A percentile compares a stretch with the other conserved stretches of the same genome.
Evolutionary conservation across 306 rosid genomes (phyloP).

Genomic region (Elaeagnus macrophylla): DNA sequence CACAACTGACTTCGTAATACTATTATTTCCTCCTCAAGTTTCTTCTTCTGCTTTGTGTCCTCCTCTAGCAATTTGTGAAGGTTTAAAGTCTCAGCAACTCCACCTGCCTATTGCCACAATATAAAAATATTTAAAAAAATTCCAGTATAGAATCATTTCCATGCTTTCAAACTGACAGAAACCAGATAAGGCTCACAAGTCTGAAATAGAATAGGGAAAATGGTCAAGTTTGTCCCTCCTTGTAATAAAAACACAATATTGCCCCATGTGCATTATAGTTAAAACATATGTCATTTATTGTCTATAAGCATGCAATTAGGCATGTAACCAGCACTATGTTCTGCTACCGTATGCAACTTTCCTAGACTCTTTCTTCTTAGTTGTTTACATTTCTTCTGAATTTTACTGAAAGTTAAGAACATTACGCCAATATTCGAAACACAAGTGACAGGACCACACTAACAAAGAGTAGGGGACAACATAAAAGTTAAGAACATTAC

Average conservation of each 20-base stretch:
- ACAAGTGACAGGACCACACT: too few species aligned
- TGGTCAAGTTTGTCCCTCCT: too few species aligned
- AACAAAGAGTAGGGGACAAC: too few species aligned
- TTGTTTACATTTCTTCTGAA: conserved; percentile 8
- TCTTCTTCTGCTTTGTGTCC: conserved; percentile 63
- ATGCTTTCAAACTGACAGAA: conserved; percentile 12
- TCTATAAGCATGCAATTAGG: background rate
- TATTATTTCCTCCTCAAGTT: conserved; percentile 84
- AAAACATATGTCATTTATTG: background rate
- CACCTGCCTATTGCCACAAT: conserved; percentile 55
- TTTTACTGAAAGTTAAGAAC: too few species aligned
- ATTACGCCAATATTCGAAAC: too few species aligned
- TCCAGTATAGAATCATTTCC: conserved; percentile 22
- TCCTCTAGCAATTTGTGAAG: conserved; percentile 58
- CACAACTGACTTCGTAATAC: conserved; percentile 70
- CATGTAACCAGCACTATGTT: background rate
- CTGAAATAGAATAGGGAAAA: too few species aligned
- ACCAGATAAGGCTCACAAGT: background rate
- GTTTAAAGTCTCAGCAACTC: conserved; percentile 44
- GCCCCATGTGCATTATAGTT: too few species aligned
- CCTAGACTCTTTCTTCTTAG: background rate
- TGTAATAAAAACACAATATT: too few species aligned
- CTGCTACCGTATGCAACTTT: background rate
- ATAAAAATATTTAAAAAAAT: background rate
- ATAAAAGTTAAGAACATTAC: too few species aligned